Evolutionary conservation across 441 rosid genomes (phyloP).

Genomic region (Adansonia grandidieri): DNA sequence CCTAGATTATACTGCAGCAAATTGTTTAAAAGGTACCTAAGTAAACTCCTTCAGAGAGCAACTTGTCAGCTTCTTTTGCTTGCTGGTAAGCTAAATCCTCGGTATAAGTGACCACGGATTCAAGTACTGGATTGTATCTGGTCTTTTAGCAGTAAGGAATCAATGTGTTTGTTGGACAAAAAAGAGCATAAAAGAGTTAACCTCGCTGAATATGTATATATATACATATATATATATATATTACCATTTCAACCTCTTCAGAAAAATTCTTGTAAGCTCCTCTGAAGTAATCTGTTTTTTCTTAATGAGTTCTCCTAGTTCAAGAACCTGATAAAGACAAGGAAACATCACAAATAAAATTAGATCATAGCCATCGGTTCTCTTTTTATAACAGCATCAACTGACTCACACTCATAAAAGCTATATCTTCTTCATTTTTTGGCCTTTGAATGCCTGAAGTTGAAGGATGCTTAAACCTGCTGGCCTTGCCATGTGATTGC

Average conservation of each 20-base stretch:
- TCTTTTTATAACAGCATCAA: background rate
- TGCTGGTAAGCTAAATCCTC: conserved; percentile 80
- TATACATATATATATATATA: no score
- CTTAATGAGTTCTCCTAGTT: conserved; percentile 78
- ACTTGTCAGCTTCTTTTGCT: conserved; percentile 82
- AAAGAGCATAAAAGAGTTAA: background rate
- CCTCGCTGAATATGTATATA: no score
- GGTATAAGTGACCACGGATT: conserved; percentile 74
- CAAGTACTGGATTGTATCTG: conserved; percentile 78
- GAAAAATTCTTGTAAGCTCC: conserved; percentile 66
- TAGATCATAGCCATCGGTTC: conserved; percentile 4
- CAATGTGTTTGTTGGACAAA: conserved; percentile 25
- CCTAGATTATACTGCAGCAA: background rate
- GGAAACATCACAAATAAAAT: conserved; percentile 17
- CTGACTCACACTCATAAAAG: conserved; percentile 72
- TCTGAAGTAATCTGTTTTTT: conserved; percentile 69
- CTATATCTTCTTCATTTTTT: conserved; percentile 64
- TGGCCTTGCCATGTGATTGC: conserved; percentile 31
- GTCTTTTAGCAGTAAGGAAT: conserved; percentile 31
- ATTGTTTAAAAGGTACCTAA: conserved; percentile 49
- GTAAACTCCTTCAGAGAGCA: conserved; percentile 77
- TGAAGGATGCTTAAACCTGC: conserved; percentile 53
- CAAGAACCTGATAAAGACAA: conserved; percentile 62
- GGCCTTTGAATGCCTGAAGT: conserved; percentile 49
- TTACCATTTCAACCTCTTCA: conserved; percentile 72